A percentile compares a stretch with the other conserved stretches of the same genome.
phyloP scores from a whole-genome alignment of 2,329 filamentous ascomycete species.

The Volutella citrinella region DNA sequence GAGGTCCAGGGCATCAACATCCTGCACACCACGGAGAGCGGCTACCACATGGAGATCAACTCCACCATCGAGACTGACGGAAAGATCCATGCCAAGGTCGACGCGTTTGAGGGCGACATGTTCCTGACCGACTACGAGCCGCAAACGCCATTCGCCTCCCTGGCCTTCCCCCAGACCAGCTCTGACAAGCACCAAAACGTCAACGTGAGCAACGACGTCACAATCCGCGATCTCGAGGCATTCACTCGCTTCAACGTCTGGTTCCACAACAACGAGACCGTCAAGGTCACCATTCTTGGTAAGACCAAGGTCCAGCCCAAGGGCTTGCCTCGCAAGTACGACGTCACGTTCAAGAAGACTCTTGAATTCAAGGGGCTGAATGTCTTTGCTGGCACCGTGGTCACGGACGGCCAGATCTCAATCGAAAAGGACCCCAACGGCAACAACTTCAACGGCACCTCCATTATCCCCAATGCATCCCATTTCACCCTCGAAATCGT shows the following conservation, averaged over 20 bases:
- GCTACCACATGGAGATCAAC: slow-evolving; percentile 53
- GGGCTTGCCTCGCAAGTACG: slow-evolving; percentile 46
- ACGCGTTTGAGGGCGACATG: slow-evolving; percentile 50
- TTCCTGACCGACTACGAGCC: slow-evolving; percentile 49
- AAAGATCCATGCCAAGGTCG: slow-evolving; percentile 49
- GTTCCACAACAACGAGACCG: slow-evolving; percentile 48
- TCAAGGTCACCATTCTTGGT: slow-evolving; percentile 51
- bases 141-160: slow-evolving; percentile 46
- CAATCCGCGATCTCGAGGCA: slow-evolving; percentile 44
- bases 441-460: slow-evolving; percentile 60
- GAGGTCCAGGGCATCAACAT: slow-evolving; percentile 50
- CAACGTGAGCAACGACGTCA: slow-evolving; percentile 48
- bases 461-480: slow-evolving; percentile 62
- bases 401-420: slow-evolving; percentile 49
- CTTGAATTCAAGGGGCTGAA: slow-evolving; percentile 50
- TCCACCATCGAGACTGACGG: slow-evolving; percentile 52
- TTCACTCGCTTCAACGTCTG: slow-evolving; percentile 54
- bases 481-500: slow-evolving; percentile 63
- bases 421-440: slow-evolving; percentile 37
- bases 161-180: slow-evolving; percentile 52
- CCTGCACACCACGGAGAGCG: slow-evolving; percentile 41
- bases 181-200: slow-evolving; percentile 47
- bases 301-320: slow-evolving; percentile 49
- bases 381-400: slow-evolving; percentile 52
- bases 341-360: slow-evolving; percentile 55